These are phyloP conservation scores for Elsinoe batatas DNA, from an alignment of 2,329 filamentous ascomycete genomes.

Conservation along the genomic window DNA sequence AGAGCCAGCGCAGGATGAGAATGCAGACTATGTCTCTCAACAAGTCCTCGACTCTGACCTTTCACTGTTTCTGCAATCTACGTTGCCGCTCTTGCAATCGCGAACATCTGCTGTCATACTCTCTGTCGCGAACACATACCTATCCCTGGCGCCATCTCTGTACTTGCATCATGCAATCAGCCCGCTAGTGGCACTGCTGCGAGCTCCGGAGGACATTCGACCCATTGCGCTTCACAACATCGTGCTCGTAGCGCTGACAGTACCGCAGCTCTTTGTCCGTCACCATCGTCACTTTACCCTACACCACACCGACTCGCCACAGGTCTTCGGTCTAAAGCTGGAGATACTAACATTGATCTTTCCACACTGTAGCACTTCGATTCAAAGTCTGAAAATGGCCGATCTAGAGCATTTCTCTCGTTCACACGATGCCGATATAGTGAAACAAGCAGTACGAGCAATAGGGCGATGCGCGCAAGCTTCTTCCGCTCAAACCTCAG, in stretches of 20 bases:
- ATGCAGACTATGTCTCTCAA: slow-evolving; percentile 46
- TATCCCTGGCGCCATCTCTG: slow-evolving; percentile 69
- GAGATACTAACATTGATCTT: slow-evolving; percentile 88
- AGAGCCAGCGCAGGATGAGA: slow-evolving; percentile 34
- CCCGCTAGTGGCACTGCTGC: slow-evolving; percentile 74
- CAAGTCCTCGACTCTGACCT: slow-evolving; percentile 69
- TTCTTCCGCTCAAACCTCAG: slow-evolving; percentile 55
- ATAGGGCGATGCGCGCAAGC: slow-evolving; percentile 87
- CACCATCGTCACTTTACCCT: slow-evolving; percentile 87
- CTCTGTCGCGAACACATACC: slow-evolving; percentile 74
- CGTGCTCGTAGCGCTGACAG: slow-evolving; percentile 73
- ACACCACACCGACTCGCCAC: slow-evolving; percentile 63
- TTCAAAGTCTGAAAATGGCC: slow-evolving; percentile 79
- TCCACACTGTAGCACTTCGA: slow-evolving; percentile 62
- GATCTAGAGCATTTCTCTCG: slow-evolving; percentile 91
- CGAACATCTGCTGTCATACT: slow-evolving; percentile 89
- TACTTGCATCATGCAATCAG: slow-evolving; percentile 69
- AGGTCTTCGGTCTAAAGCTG: slow-evolving; percentile 84
- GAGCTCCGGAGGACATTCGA: slow-evolving; percentile 77
- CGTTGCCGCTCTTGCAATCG: slow-evolving; percentile 78
- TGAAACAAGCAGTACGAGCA: slow-evolving; percentile 81
- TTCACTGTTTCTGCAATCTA: slow-evolving; percentile 65
- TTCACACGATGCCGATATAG: slow-evolving; percentile 61
- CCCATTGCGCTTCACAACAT: slow-evolving; percentile 89
- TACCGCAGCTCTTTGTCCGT: slow-evolving; percentile 72